Base-by-base conservation (phyloP, 192 early-diverging fungal species). In the Pilaira anomala region DNA sequence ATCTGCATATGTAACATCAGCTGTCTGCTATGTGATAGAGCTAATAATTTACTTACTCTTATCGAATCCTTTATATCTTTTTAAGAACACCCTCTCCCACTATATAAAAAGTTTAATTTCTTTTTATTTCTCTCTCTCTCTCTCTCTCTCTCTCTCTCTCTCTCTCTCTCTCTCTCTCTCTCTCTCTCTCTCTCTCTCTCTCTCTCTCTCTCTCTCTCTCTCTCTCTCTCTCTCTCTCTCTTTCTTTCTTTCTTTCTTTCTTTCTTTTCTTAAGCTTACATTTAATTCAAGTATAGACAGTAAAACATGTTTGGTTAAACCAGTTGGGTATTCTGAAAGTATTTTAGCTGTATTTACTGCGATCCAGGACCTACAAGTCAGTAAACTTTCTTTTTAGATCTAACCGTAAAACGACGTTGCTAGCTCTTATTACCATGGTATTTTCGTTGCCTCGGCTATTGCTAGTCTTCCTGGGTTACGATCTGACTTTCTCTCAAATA, bases 31-130 rank as follows among this genome's bases (percentile, higher is more conserved):
- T 25, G 42, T 29, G 16, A 12, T 30, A 29, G 12, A 7, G 2
- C 13, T 59, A 3, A n/a, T 21, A 53, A 25, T 1, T 24, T 12
- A 46, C 51, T 44, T 55, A 46, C 63, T 55, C 3, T 36, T 30
- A 12, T 56, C 41, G 33, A 46, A 24, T 36, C 63, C 52, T 45
- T 50, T 50, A 19, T 45, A 29, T 46, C 28, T 25, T 22, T 65
- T 44, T 22, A 65, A 55, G 46, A 56, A 56, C 1, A 18, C 12
- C 28, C 41, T 50, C n/a, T 65, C 63, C 63, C 63, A 65, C 63
- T 65, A 63, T 3, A 40, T 19, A 48, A n/a, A 62, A 19, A 36
- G 39, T 12, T 21, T 16, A 16, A 28, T 19, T 19, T n/a, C n/a
- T n/a, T n/a, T n/a, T n/a, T n/a, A n/a, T n/a, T n/a, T n/a, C n/a